Evolutionary conservation across 192 early-diverging fungal genomes (phyloP).

Genomic region (Backusella morwellensis): DNA sequence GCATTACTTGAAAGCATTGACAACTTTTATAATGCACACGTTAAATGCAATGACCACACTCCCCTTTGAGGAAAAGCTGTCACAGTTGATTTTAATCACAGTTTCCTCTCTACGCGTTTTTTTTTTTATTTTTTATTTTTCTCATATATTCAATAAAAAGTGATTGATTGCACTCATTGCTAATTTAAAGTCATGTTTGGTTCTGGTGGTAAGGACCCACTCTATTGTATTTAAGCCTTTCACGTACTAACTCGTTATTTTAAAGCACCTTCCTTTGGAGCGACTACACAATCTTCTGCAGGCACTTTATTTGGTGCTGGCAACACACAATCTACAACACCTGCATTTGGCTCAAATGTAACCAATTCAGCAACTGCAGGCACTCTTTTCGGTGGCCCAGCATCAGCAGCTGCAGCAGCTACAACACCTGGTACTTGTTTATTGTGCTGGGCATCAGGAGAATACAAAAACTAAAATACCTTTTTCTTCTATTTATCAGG

Average conservation of each 20-base stretch:
- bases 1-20: too few species aligned
- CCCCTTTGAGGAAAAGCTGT: not conserved
- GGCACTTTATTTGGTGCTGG: constrained; percentile 14
- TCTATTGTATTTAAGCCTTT: not conserved
- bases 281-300: constrained; percentile 3
- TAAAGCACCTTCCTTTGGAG: not conserved
- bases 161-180: constrained; percentile 3
- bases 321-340: not conserved
- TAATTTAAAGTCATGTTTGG: constrained; percentile 6
- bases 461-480: not conserved
- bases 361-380: not conserved
- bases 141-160: not conserved
- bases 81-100: not conserved
- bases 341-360: constrained; percentile 11
- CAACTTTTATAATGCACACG: too few species aligned
- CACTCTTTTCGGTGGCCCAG: constrained; percentile 10
- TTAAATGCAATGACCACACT: not conserved
- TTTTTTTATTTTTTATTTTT: not conserved
- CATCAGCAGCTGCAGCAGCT: not conserved
- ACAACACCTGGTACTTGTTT: not conserved
- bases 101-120: not conserved
- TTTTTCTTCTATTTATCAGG: not conserved
- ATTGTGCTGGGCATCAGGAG: not conserved
- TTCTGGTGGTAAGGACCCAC: not conserved
- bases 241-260: not conserved